A percentile compares a stretch with the other conserved stretches of the same genome.
Conservation (phyloP, 2,329 filamentous ascomycete genomes). For the Didymella pinodella region DNA sequence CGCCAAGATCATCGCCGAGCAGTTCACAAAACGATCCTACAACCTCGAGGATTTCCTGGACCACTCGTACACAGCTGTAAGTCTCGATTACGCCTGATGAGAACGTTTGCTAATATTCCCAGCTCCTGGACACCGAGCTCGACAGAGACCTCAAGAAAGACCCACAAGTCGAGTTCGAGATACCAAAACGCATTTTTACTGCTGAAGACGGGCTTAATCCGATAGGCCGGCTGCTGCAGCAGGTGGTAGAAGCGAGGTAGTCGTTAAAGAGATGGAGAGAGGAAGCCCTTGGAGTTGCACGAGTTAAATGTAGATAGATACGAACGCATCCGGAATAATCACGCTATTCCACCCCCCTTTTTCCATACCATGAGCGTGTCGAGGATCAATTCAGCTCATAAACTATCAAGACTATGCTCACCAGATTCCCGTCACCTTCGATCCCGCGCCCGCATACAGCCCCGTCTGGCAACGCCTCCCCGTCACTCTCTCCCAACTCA, state of each 20-base stretch:
- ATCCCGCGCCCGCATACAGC: slow-evolving; percentile 22
- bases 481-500: background rate
- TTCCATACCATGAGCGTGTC: too few species aligned
- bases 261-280: background rate
- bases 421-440: slow-evolving; percentile 31
- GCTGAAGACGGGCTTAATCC: slow-evolving; percentile 44
- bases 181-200: slow-evolving; percentile 82
- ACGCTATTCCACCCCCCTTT: too few species aligned
- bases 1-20: slow-evolving; percentile 91
- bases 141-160: slow-evolving; percentile 83
- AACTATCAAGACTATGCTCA: background rate
- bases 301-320: too few species aligned
- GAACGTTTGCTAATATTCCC: slow-evolving; percentile 1
- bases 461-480: too few species aligned
- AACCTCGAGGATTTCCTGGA: slow-evolving; percentile 98
- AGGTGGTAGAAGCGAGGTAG: slow-evolving; percentile 41
- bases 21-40: slow-evolving; percentile 95
- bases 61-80: slow-evolving; percentile 84
- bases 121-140: slow-evolving; percentile 86
- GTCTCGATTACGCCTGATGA: slow-evolving; percentile 41
- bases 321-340: too few species aligned
- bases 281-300: too few species aligned
- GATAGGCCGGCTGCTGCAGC: slow-evolving; percentile 44
- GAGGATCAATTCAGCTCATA: too few species aligned
- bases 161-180: slow-evolving; percentile 91